Conservation (phyloP, 2,329 filamentous ascomycete species). For the Diaporthe destruens region DNA sequence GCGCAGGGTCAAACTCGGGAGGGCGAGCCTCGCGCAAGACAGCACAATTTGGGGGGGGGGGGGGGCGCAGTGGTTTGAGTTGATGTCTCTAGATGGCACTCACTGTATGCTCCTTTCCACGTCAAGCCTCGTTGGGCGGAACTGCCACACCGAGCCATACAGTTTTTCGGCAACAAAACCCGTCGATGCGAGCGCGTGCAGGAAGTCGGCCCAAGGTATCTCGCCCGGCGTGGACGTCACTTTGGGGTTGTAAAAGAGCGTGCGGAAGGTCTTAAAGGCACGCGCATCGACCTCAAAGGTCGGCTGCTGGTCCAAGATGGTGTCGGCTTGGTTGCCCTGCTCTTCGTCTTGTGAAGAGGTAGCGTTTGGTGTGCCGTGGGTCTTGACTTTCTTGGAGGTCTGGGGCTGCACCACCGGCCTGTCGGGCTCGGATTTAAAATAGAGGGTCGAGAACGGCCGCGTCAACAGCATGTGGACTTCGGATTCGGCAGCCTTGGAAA, state of each 20-base stretch:
- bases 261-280: slow-evolving; percentile 52
- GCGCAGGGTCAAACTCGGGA: slow-evolving; percentile 6
- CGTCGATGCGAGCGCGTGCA: slow-evolving; percentile 62
- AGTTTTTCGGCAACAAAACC: slow-evolving; percentile 68
- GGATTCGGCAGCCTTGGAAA: background rate
- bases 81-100: slow-evolving; percentile 3
- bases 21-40: slow-evolving; percentile 7
- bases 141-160: slow-evolving; percentile 73
- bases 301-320: slow-evolving; percentile 31
- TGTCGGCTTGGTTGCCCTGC: background rate
- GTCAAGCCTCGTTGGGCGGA: slow-evolving; percentile 58
- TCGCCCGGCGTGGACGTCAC: slow-evolving; percentile 58
- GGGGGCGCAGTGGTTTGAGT: background rate
- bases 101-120: slow-evolving; percentile 63
- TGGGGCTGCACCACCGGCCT: background rate
- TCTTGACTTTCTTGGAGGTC: slow-evolving; percentile 43
- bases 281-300: slow-evolving; percentile 48
- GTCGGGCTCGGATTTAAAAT: slow-evolving; percentile 37
- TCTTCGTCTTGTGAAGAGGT: background rate
- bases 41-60: background rate
- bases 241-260: slow-evolving; percentile 56
- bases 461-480: slow-evolving; percentile 11
- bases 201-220: slow-evolving; percentile 64
- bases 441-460: slow-evolving; percentile 47
- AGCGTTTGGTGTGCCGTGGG: slow-evolving; percentile 40